Base-by-base conservation (phyloP, 2,329 filamentous ascomycete species). In the Ophiocordyceps camponoti-saundersi region DNA sequence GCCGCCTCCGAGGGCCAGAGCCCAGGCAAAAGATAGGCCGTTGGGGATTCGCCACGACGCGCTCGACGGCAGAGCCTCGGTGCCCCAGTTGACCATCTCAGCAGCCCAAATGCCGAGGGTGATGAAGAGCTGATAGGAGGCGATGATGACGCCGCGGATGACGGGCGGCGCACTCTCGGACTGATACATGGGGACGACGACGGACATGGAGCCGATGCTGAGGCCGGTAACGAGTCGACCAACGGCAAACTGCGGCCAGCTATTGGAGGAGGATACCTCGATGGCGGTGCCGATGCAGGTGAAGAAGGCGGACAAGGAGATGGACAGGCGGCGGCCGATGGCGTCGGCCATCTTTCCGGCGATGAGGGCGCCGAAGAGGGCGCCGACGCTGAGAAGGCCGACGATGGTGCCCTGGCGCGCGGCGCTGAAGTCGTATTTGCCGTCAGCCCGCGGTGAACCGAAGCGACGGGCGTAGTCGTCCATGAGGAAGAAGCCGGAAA, bases 171-270 rank as follows among this genome's bases (percentile, higher is more conserved):
- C 74, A 48, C 72, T 78, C 60, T 85, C 80, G 16, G 71, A 75
- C 57, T 82, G 78, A 54, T 84, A 84, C 75, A 85, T 79, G 44
- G 77, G 77, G 1, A 80, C 77, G 23, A 77, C 65, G 41, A 81
- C 79, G 6, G 75, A 80, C 0, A 83, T 65, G 20, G 73, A 69
- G 26, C 80, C 80, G 44, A 85, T 76, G 20, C 79, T 79, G 2
- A 82, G 58, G 53, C 80, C 80, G 22, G 77, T 80, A n/a, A 82
- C 70, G 52, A 79, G 70, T 42, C 80, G 70, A 44, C 80, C 80
- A 18, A 80, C 60, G 26, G 78, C 78, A 48, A 83, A 72, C 54
- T 83, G 80, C 49, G 72, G 75, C 80, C 80, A 84, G 42, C 61
- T 61, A 3, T 52, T 57, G 1, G 62, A 54, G 0, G 77, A 77